Evolutionary conservation across 2,329 filamentous ascomycete genomes (phyloP), one percentile per base, ranked within the genome.

Genomic region (Xylaria sp.): DNA sequence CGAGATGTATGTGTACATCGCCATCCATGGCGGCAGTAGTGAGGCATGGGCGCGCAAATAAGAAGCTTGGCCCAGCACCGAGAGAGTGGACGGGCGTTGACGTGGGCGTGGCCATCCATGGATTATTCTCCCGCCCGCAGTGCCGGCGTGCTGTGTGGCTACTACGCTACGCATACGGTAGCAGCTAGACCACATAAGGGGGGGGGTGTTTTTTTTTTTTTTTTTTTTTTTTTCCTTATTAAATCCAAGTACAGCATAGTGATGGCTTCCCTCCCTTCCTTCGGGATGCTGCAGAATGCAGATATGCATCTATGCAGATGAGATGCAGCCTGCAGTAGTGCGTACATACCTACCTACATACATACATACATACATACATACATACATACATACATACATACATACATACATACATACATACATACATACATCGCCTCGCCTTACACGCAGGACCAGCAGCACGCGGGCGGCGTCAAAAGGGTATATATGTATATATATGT

Each of bases 401-500:
- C 36, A 42, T 9, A 34, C 19, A 21, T 48, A 24, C 45, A 48
- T 48, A 24, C 17, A 8, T 17, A 50, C n/a, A 17, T 30, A 51
- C 21, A 30, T n/a, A 32, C 21, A 6, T 53, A 53, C 50, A n/a
- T 53, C 50, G 50, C 21, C 24, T 24, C 17, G 19, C n/a, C 45
- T 47, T 47, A 47, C n/a, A 21, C 48, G 21, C 48, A 51, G 48
- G 9, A 51, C 21, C 34, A 6, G 12, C 17, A 61, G 64, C 64
- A 64, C 30, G 58, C 63, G 59, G 60, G 66, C 57, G 64, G 64
- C 56, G 61, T 64, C 61, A 32, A 24, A 39, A 36, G 47, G 48
- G 24, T 19, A 27, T 27, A 27, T 27, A 27, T 27, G 24, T 27
- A 27, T 27, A 27, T 27, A 27, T 27, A 27, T 27, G 24, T 27